These are phyloP conservation scores for Sugiyamaella japonica DNA, from an alignment of 1,139 yeast species.

Conservation along the genomic window DNA sequence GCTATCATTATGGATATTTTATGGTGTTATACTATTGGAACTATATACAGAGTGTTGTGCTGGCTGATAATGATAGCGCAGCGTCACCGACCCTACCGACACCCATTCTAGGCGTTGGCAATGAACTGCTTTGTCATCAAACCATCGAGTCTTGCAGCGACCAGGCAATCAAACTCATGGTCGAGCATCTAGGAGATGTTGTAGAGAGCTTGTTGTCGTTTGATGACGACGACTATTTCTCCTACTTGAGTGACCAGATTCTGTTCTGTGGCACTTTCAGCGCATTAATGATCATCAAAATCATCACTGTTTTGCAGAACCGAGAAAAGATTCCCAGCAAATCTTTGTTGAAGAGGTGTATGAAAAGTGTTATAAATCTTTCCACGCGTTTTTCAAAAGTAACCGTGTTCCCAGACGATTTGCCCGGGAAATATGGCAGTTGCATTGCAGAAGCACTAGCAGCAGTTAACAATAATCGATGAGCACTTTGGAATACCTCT, in stretches of 20 bases:
- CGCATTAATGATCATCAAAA: constrained; percentile 47
- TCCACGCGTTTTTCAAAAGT: constrained; percentile 28
- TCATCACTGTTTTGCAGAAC: constrained; percentile 27
- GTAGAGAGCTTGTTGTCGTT: constrained; percentile 47
- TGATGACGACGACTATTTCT: constrained; percentile 61
- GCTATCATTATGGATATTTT: constrained; percentile 64
- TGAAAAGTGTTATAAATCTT: constrained; percentile 21
- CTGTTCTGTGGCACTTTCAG: constrained; percentile 59
- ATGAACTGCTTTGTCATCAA: constrained; percentile 15
- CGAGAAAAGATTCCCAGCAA: constrained; percentile 20
- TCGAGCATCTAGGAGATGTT: constrained; percentile 47
- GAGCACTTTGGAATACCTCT: too few relatives aligned
- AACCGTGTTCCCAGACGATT: constrained; percentile 28
- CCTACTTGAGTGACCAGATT: constrained; percentile 66
- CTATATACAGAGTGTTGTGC: constrained; percentile 22
- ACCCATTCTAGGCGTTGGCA: constrained; percentile 15
- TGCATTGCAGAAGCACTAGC: constrained; percentile 24
- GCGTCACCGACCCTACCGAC: constrained; percentile 2
- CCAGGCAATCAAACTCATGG: constrained; percentile 30
- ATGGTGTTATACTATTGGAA: constrained; percentile 48
- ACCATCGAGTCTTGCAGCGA: constrained; percentile 26
- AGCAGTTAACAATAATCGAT: background rate
- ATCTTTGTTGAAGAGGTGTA: constrained; percentile 16
- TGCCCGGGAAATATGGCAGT: constrained; percentile 30
- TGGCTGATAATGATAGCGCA: background rate